These are phyloP conservation scores for Orbilia oligospora DNA, from an alignment of 2,329 filamentous ascomycete genomes.

Conservation along the genomic window DNA sequence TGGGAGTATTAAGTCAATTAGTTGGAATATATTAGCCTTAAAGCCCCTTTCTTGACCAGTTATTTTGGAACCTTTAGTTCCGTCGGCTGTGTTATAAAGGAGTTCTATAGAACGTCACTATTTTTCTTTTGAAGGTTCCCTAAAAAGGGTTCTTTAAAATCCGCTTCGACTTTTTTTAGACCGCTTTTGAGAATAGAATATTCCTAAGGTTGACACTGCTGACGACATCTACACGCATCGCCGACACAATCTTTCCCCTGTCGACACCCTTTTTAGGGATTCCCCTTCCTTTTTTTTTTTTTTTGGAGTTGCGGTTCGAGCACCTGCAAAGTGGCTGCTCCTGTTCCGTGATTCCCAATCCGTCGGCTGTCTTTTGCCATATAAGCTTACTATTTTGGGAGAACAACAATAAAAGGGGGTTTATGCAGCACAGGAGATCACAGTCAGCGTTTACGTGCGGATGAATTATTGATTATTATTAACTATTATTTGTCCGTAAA, in stretches of 20 bases:
- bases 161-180: slow-evolving; percentile 6
- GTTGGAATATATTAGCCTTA: background rate
- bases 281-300: background rate
- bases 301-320: background rate
- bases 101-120: background rate
- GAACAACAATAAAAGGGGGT: background rate
- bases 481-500: background rate
- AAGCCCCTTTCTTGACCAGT: background rate
- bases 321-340: slow-evolving; percentile 7
- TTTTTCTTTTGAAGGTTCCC: background rate
- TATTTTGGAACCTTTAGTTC: background rate
- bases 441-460: slow-evolving; percentile 4
- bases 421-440: background rate
- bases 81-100: slow-evolving; percentile 15
- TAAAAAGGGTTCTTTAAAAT: background rate
- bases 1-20: background rate
- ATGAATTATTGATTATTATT: slow-evolving; percentile 6
- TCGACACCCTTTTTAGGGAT: background rate
- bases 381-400: slow-evolving; percentile 26
- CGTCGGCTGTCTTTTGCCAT: slow-evolving; percentile 5
- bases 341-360: background rate
- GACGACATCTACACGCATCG: background rate
- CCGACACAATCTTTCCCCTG: background rate
- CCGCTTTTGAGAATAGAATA: background rate
- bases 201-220: background rate